Conservation (phyloP, 148 eudicot genomes). For the Cornus kousa region DNA sequence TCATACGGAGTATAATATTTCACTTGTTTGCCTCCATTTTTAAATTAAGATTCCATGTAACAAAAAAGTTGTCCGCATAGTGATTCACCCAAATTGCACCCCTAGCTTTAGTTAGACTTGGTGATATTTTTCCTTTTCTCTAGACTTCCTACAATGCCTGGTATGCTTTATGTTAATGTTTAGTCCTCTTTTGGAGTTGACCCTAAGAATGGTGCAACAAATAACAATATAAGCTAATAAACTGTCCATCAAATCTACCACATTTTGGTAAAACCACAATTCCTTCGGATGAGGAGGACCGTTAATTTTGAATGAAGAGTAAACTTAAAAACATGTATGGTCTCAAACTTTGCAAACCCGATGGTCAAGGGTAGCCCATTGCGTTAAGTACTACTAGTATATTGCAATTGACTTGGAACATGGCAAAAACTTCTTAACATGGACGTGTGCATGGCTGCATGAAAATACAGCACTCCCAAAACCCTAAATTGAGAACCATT, state of each 20-base stretch:
- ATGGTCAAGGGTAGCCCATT: background rate
- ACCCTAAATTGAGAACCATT: background rate
- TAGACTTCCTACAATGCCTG: too few species aligned
- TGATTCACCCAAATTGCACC: too few species aligned
- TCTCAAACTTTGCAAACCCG: background rate
- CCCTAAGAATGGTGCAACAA: background rate
- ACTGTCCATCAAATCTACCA: background rate
- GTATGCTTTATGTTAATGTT: too few species aligned
- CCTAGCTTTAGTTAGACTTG: too few species aligned
- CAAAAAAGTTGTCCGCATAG: too few species aligned
- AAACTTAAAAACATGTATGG: background rate
- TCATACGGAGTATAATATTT: too few species aligned
- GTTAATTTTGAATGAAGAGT: background rate
- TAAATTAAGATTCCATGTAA: too few species aligned
- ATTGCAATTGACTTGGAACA: too few species aligned
- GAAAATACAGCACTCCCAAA: background rate
- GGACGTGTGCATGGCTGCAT: background rate
- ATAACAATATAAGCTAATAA: background rate
- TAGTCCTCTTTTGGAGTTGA: background rate
- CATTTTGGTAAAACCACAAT: conserved; percentile 1
- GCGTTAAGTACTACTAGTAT: background rate
- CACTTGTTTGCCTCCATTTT: too few species aligned
- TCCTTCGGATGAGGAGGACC: background rate
- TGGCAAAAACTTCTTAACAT: background rate
- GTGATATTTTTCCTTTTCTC: too few species aligned